These are phyloP conservation scores for Apiospora pterosperma DNA, from an alignment of 2,329 filamentous ascomycete genomes.

Conservation along the genomic window DNA sequence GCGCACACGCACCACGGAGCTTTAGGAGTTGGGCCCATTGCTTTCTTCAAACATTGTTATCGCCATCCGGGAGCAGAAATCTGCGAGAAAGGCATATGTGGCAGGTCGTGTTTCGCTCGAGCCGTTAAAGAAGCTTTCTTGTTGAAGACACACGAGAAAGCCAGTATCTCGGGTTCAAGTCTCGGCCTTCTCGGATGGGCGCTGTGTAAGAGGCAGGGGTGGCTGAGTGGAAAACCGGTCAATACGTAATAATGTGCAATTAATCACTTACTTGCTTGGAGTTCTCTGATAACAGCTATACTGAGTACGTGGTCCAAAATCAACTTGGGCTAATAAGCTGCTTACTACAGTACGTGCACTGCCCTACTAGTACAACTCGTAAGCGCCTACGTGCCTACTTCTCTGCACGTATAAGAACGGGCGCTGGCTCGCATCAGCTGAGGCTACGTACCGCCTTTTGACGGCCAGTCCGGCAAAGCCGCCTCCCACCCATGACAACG, in stretches of 20 bases:
- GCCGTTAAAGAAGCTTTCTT: too few relatives aligned
- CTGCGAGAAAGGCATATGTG: not conserved
- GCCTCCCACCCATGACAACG: not conserved
- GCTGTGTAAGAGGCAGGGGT: too few relatives aligned
- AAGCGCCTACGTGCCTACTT: conserved; percentile 4
- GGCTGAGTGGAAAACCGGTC: too few relatives aligned
- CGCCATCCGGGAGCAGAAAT: too few relatives aligned
- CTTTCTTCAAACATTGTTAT: too few relatives aligned
- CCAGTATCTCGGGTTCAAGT: not conserved
- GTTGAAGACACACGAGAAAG: too few relatives aligned
- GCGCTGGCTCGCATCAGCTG: not conserved
- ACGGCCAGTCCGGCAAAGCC: not conserved
- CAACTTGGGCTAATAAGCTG: not conserved
- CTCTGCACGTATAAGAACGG: not conserved
- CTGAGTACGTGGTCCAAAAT: too few relatives aligned
- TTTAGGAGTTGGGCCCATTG: not conserved
- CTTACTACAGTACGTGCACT: not conserved
- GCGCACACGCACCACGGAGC: not conserved
- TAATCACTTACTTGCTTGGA: too few relatives aligned
- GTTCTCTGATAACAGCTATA: too few relatives aligned
- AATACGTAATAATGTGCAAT: too few relatives aligned
- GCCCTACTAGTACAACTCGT: not conserved
- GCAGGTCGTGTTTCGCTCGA: too few relatives aligned
- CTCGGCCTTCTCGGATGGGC: not conserved
- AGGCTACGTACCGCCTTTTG: too few relatives aligned